Base-by-base conservation (phyloP, 257 asterid genomes). In the Misopates orontium region DNA sequence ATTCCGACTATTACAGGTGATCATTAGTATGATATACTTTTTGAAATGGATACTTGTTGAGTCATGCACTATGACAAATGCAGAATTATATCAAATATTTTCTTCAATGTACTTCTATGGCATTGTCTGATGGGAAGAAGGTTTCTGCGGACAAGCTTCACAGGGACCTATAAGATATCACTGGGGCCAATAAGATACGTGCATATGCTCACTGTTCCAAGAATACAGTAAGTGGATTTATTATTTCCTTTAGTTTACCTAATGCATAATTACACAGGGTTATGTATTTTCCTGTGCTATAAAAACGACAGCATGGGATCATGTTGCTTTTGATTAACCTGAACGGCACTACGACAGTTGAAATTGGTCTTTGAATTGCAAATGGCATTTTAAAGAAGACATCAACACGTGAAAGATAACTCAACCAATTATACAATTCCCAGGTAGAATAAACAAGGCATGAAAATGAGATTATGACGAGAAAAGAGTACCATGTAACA, bases 1-100 rank as follows among this genome's bases (percentile, higher is more conserved):
- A 92, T 77, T 97, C 98, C 56, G 98, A 92, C 70, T 92, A 83
- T 82, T 89, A 92, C 75, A 90, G 98, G 98, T 82, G 57, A 17
- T 4, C 47, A 51, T 21, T 25, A 1, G 13, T 22, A 23, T 56
- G 17, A 20, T 59, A 39, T 2, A 60, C n/a, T n/a, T n/a, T n/a
- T n/a, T n/a, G n/a, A n/a, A n/a, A n/a, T n/a, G n/a, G n/a, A n/a
- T 23, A 45, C 18, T 5, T 45, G 0, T 13, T 45, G 18, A 45
- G 5, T 45, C 15, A 4, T 45, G 42, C 42, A 36, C 7, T 28
- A 28, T 28, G 7, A 28, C 7, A n/a, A n/a, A n/a, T n/a, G 36
- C 36, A 1, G 42, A 4, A 3, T 36, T 1, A 36, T 36, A 5
- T 36, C 8, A 10, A 36, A 36, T 36, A 1, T 19, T 45, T 50